Evolutionary conservation across 2,329 filamentous ascomycete genomes (phyloP), one percentile per base, ranked within the genome.

Genomic region (Dothistroma pini): DNA sequence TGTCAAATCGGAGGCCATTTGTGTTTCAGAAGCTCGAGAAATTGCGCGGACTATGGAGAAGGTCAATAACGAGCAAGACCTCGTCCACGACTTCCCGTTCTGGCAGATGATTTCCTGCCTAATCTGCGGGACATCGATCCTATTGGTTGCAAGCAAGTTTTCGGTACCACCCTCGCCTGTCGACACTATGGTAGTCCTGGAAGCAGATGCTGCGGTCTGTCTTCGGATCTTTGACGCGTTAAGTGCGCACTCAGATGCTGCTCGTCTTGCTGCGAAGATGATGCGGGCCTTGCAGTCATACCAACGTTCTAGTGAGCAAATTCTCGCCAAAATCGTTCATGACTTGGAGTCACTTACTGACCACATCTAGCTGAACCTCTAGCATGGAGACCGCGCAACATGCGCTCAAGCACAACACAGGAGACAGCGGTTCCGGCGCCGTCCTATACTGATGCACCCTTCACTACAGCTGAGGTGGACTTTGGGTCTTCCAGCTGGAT

Each of bases 71-170:
- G 44, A 50, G 38, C 51, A 56, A 31, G 32, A 56, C 44, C 49
- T 57, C 5, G 49, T 59, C 48, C 50, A 60, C 44, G 50, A 53
- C n/a, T 60, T 48, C 21, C 59, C 59, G 3, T 57, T 50, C 48
- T 60, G 58, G 54, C 57, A 63, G 25, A 49, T 60, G 54, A 54
- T 63, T 21, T 48, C 57, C 12, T 63, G 51, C 41, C 38, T 63
- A 4, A 48, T 60, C 9, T 57, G 61, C 14, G 55, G 54, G 4
- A 57, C 57, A 19, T 60, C 61, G 11, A 60, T 63, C 29, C 56
- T 63, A 11, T n/a, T 63, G 12, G 61, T 58, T 8, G 57, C 61
- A 10, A 54, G 54, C 57, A 59, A 57, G 41, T 57, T 48, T 19
- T 51, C 54, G 25, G 31, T 44, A 29, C 41, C 32, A 7, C 25